Evolutionary conservation across 345 rosid genomes (phyloP), one percentile per base, ranked within the genome.

Genomic region (Lepidium didymum): DNA sequence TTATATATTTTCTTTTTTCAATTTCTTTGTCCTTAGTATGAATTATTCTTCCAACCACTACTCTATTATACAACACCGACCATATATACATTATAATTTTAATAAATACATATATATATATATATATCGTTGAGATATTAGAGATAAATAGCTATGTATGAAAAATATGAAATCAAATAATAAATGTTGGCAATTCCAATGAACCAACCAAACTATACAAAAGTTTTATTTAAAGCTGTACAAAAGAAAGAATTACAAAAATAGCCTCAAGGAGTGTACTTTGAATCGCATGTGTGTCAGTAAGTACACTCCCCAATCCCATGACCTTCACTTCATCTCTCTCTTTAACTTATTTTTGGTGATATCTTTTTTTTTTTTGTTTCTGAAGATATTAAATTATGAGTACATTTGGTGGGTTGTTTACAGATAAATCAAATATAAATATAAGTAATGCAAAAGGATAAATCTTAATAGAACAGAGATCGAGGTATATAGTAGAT

Each of bases 251-350:
- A 55, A 35, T 18, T 16, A 56, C 60, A 42, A 35, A 56, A 33
- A 35, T 56, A 35, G 15, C 60, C 38, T 33, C 9, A 1, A 3
- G 9, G 18, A 14, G 12, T 15, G 59, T 54, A n/a, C 29, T 34
- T 56, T 9, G 60, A 27, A 56, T 34, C 27, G 44, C 44, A 56
- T 35, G 61, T 56, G 61, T 55, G 61, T 56, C 61, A 56, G 60
- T 55, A 16, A 55, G 60, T 16, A 55, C 60, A 34, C 60, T 36
- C 43, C 61, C 40, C 59, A 15, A n/a, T n/a, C n/a, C n/a, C n/a
- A n/a, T n/a, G n/a, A n/a, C n/a, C n/a, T n/a, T n/a, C n/a, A n/a
- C 34, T 42, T 16, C 60, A 3, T 55, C n/a, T 34, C 14, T 8
- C 23, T 18, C 11, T 4, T 4, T 35, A 31, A 29, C n/a, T 51